A percentile compares a stretch with the other conserved stretches of the same genome.
Conservation (phyloP, 768 basidiomycete genomes). For the Psilocybe tampanensis region DNA sequence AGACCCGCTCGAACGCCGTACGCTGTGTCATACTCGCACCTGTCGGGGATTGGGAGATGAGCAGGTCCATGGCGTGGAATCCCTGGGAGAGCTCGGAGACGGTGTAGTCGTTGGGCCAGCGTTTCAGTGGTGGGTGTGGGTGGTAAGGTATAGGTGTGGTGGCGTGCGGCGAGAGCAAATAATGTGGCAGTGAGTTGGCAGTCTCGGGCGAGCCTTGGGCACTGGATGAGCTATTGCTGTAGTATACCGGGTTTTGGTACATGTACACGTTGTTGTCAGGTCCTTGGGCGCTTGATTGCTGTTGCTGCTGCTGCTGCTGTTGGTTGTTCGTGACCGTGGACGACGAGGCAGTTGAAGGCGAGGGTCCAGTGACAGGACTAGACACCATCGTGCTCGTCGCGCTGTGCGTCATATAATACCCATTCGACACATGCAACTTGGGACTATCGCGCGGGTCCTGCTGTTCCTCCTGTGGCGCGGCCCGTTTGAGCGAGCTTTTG, state of each 20-base stretch:
- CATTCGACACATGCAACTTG: conserved; percentile 27
- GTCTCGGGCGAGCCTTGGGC: conserved; percentile 12
- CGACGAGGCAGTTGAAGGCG: conserved; percentile 12
- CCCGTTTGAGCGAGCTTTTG: conserved; percentile 23
- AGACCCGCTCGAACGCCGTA: conserved; percentile 70
- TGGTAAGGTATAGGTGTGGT: conserved; percentile 46
- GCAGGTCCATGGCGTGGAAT: conserved; percentile 53
- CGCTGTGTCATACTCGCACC: conserved; percentile 58
- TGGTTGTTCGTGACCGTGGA: background rate
- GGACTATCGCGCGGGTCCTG: conserved; percentile 24
- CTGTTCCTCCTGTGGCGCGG: conserved; percentile 23
- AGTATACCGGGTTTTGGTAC: conserved; percentile 22
- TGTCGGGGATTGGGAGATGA: conserved; percentile 36
- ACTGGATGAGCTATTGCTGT: conserved; percentile 12
- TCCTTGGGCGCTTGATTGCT: conserved; percentile 15
- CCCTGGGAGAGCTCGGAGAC: conserved; percentile 66
- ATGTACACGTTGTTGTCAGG: conserved; percentile 23
- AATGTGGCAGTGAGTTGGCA: conserved; percentile 24
- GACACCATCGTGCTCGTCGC: conserved; percentile 19
- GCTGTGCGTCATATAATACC: conserved; percentile 33
- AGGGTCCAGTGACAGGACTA: conserved; percentile 17
- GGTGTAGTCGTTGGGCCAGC: conserved; percentile 79
- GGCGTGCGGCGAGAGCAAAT: conserved; percentile 28
- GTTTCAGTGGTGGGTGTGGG: conserved; percentile 65
- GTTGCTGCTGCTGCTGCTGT: background rate